phyloP scores from a whole-genome alignment of 371 early-diverging fungal species.

The Sporodiniella umbellata region DNA sequence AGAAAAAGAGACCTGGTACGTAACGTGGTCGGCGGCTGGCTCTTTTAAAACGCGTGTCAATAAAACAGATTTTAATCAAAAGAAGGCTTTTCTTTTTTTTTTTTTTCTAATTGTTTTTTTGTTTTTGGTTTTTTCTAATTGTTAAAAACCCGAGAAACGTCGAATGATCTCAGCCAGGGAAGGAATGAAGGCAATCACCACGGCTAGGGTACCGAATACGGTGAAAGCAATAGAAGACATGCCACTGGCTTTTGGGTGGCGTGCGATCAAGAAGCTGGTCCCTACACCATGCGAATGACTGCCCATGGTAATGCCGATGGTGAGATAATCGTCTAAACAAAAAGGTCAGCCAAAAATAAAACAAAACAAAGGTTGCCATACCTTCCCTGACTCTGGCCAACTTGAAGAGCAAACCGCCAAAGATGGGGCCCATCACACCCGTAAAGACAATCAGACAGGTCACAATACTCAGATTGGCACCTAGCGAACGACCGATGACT shows the following conservation, averaged over 20 bases:
- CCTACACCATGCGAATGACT: slow-evolving; percentile 30
- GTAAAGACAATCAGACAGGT: slow-evolving; percentile 28
- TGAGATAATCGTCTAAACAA: slow-evolving; percentile 37
- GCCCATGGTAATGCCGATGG: slow-evolving; percentile 34
- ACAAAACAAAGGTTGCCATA: not conserved
- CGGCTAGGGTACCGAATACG: slow-evolving; percentile 25
- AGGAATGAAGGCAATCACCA: slow-evolving; percentile 30
- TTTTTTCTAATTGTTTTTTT: too few species aligned
- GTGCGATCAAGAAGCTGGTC: slow-evolving; percentile 27
- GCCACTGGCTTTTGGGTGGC: slow-evolving; percentile 24
- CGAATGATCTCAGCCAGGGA: slow-evolving; percentile 10
- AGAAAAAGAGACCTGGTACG: slow-evolving; percentile 33
- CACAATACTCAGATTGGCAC: slow-evolving; percentile 23
- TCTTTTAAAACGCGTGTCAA: slow-evolving; percentile 6
- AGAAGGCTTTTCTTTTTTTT: not conserved
- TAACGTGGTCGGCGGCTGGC: slow-evolving; percentile 29
- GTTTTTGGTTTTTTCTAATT: too few species aligned
- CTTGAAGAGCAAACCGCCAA: slow-evolving; percentile 18
- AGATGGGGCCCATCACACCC: slow-evolving; percentile 26
- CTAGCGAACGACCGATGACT: slow-evolving; percentile 21
- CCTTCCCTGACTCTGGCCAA: slow-evolving; percentile 24
- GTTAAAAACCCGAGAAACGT: slow-evolving; percentile 10
- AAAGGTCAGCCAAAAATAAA: not conserved
- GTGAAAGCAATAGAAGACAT: slow-evolving; percentile 33
- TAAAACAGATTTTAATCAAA: not conserved